Base-by-base conservation (phyloP, 2,329 filamentous ascomycete species). In the Alternaria sp. region DNA sequence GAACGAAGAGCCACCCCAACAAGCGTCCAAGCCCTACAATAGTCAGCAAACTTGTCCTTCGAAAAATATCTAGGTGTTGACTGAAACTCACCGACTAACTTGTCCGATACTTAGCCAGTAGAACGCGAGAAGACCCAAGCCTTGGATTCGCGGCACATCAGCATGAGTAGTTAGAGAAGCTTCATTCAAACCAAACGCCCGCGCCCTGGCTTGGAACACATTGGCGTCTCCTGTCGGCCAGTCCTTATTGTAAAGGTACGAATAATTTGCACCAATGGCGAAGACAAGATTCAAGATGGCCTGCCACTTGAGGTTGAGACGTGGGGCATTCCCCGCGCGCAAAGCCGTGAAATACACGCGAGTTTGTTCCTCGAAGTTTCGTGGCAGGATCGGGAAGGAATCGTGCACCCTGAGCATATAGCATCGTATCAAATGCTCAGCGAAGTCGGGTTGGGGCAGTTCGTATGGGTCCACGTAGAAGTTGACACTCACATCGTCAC, bases 251-350 rank as follows among this genome's bases (percentile, higher is more conserved):
- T 67, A 64, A 28, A 79, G 70, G 54, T 78, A 71, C n/a, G 74
- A 74, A 50, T 79, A 75, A 54, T 75, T 76, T 38, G 80, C 75
- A 5, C 75, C 80, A n/a, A 82, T 78, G 4, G 80, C 80, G 56
- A 82, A 80, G 2, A 82, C 73, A 27, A 82, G 58, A 41, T 82
- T 81, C 54, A 82, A 40, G 18, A 80, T 79, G 8, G 75, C 76
- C 36, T 77, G 73, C 79, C 80, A 81, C 52, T 70, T 74, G 9
- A 55, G 53, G 40, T 65, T 72, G 4, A 72, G 57, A 4, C 49
- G 62, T 3, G 67, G 63, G 16, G 67, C 57, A 12, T 64, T 70
- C 11, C 67, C 69, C 20, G 53, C 61, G 10, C 68, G 63, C n/a
- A 68, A n/a, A 3, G 65, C 65, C 20, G 57, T 45, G 40, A 73